Conservation (phyloP, 805 yeast genomes). For the Saccharomyces mikatae region DNA sequence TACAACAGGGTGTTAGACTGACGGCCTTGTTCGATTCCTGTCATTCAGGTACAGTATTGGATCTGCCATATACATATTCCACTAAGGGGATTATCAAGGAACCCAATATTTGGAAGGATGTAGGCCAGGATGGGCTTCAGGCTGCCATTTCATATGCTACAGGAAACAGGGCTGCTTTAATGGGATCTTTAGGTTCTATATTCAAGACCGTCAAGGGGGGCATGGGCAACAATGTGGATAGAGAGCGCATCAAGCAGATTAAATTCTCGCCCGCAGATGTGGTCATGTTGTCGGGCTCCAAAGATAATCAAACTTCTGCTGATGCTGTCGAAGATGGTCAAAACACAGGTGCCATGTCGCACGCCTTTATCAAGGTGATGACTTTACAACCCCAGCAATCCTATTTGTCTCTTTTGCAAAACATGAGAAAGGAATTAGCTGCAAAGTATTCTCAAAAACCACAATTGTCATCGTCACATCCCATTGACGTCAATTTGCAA, state of each 20-base stretch:
- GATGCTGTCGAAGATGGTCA: slow-evolving; percentile 67
- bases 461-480: slow-evolving; percentile 73
- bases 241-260: slow-evolving; percentile 40
- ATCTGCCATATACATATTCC: slow-evolving; percentile 71
- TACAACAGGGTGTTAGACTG: slow-evolving; percentile 65
- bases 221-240: slow-evolving; percentile 32
- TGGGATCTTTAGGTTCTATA: slow-evolving; percentile 38
- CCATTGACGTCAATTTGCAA: slow-evolving; percentile 54
- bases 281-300: slow-evolving; percentile 70
- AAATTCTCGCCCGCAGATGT: slow-evolving; percentile 74
- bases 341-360: slow-evolving; percentile 81
- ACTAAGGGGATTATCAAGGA: slow-evolving; percentile 79
- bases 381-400: slow-evolving; percentile 54
- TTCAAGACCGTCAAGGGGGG: slow-evolving; percentile 37
- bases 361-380: slow-evolving; percentile 64
- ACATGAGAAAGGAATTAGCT: slow-evolving; percentile 54
- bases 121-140: slow-evolving; percentile 56
- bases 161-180: slow-evolving; percentile 43
- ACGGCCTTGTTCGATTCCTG: slow-evolving; percentile 81
- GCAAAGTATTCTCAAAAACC: slow-evolving; percentile 74
- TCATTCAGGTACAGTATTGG: slow-evolving; percentile 78
- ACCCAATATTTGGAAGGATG: slow-evolving; percentile 68
- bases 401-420: slow-evolving; percentile 60
- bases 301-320: slow-evolving; percentile 77
- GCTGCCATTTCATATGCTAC: slow-evolving; percentile 53